Percentiles rank a stretch among this genome's conserved stretches.
These are phyloP conservation scores for Pedinophyceae sp. DNA, from an alignment of 139 green algal species.

Conservation along the genomic window DNA sequence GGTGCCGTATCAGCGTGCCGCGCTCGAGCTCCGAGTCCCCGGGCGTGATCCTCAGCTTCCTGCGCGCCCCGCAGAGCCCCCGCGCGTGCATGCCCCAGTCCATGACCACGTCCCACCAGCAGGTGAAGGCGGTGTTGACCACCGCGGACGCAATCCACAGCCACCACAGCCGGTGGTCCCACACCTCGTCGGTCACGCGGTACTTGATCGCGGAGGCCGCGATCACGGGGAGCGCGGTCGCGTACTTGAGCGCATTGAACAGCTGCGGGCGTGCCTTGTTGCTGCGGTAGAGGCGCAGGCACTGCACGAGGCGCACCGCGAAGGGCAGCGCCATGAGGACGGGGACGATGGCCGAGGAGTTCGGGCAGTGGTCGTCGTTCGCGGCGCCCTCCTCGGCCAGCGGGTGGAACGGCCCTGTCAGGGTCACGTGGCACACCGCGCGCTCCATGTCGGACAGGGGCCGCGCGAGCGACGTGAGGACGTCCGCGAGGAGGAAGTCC, in stretches of 20 bases:
- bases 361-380: conserved; percentile 11
- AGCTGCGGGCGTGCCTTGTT: conserved; percentile 18
- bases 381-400: not conserved
- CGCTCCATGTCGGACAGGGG: conserved; percentile 51
- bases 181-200: conserved; percentile 8
- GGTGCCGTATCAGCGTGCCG: too few species aligned
- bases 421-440: conserved; percentile 32
- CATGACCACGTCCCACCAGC: conserved; percentile 87
- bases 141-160: conserved; percentile 55
- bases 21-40: too few species aligned
- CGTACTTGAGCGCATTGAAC: conserved; percentile 89
- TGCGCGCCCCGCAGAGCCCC: not conserved
- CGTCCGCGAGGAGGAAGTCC: conserved; percentile 91
- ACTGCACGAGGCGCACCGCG: conserved; percentile 74
- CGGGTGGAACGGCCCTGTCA: not conserved
- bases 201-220: not conserved
- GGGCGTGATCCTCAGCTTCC: too few species aligned
- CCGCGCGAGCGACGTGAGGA: conserved; percentile 81
- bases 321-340: conserved; percentile 59
- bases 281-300: conserved; percentile 53
- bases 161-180: conserved; percentile 21
- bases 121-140: conserved; percentile 79
- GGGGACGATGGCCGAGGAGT: conserved; percentile 27
- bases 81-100: conserved; percentile 77
- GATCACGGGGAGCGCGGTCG: conserved; percentile 83